A percentile compares a stretch with the other conserved stretches of the same genome.
These are phyloP conservation scores for Apiospora rasikravindrae DNA, from an alignment of 2,329 filamentous ascomycete species.

Conservation along the genomic window DNA sequence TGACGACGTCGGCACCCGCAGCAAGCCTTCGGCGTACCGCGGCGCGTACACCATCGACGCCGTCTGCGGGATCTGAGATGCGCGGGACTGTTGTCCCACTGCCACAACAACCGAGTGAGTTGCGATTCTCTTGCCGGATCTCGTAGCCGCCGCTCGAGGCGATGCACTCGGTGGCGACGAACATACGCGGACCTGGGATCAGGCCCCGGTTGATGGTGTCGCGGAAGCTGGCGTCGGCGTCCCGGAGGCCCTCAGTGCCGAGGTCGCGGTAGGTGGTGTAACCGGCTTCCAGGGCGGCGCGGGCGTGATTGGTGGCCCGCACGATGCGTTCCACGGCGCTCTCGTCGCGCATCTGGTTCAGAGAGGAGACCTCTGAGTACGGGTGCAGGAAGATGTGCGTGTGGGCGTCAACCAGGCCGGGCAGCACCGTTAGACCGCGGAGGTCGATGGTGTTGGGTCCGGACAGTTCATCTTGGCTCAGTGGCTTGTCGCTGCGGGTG, in stretches of 20 bases:
- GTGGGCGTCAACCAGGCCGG: conserved; percentile 60
- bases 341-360: conserved; percentile 61
- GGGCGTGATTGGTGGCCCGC: conserved; percentile 58
- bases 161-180: conserved; percentile 58
- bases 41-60: conserved; percentile 49
- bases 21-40: conserved; percentile 53
- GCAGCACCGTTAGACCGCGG: conserved; percentile 56
- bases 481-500: conserved; percentile 28
- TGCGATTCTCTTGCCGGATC: conserved; percentile 51
- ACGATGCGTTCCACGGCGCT: conserved; percentile 61
- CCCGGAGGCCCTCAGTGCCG: conserved; percentile 56
- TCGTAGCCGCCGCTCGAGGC: conserved; percentile 57
- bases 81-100: conserved; percentile 40
- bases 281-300: conserved; percentile 58
- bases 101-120: conserved; percentile 22
- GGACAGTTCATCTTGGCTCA: background rate
- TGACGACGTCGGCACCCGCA: conserved; percentile 56
- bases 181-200: conserved; percentile 58
- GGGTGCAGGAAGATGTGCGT: conserved; percentile 62
- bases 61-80: conserved; percentile 53
- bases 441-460: conserved; percentile 50
- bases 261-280: conserved; percentile 65
- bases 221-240: conserved; percentile 55
- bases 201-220: conserved; percentile 60
- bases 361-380: conserved; percentile 41